A percentile compares a stretch with the other conserved stretches of the same genome.
These are phyloP conservation scores for Suaeda aralocaspica DNA, from an alignment of 148 eudicot species.

Conservation along the genomic window DNA sequence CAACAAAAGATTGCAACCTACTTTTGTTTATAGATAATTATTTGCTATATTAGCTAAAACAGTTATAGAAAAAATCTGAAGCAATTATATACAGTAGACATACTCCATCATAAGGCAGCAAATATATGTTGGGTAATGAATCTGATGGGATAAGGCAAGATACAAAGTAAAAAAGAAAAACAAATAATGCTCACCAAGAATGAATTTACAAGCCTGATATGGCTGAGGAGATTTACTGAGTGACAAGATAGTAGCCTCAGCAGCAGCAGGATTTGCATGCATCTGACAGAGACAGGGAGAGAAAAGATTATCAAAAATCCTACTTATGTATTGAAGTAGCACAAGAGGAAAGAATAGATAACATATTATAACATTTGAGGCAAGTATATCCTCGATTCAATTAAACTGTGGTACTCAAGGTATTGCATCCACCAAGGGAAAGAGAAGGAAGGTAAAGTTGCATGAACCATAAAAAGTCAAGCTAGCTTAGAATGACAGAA, in stretches of 20 bases:
- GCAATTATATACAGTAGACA: too few relatives aligned
- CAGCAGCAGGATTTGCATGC: constrained; percentile 80
- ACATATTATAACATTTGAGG: background rate
- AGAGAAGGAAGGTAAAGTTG: background rate
- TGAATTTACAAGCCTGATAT: constrained; percentile 82
- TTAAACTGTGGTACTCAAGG: background rate
- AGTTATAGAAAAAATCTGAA: too few relatives aligned
- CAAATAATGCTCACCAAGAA: constrained; percentile 65
- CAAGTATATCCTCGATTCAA: background rate
- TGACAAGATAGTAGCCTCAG: constrained; percentile 85
- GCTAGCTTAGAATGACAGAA: background rate
- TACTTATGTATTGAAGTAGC: background rate
- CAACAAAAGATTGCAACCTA: too few relatives aligned
- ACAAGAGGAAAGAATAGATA: background rate
- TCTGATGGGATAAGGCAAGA: background rate
- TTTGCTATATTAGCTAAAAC: too few relatives aligned
- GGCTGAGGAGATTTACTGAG: constrained; percentile 78
- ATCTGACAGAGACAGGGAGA: constrained; percentile 41
- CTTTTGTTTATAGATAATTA: too few relatives aligned
- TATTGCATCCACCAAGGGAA: too few relatives aligned
- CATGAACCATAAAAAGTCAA: background rate
- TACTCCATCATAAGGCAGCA: background rate
- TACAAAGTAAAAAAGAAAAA: background rate
- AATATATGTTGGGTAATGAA: background rate
- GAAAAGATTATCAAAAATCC: background rate